Base-by-base conservation (phyloP, 1,284 basidiomycete species). In the Malassezia vespertilionis region DNA sequence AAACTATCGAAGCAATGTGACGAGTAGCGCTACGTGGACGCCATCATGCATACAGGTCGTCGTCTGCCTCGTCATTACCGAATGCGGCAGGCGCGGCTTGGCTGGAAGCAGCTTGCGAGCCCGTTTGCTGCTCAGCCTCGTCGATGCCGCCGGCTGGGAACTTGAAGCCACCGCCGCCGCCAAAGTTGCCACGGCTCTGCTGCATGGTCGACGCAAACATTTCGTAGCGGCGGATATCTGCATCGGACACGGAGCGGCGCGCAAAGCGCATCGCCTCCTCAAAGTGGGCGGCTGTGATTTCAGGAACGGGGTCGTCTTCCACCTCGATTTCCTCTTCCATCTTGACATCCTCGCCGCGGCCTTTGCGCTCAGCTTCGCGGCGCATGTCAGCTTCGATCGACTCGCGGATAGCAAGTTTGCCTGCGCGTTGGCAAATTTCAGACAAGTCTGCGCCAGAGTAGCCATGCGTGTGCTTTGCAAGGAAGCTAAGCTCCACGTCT, bases 361-460 rank as follows among this genome's bases (percentile, higher is more conserved):
- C 56, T 52, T 61, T 46, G 27, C 56, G 52, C 72, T 89, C 93
- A 42, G 85, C 77, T 40, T 82, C 79, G 53, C 72, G 76, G 59
- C 82, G 78, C 68, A 97, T 85, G 72, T 97, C 93, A 5, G 84
- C 75, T 69, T 96, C 90, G 65, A 99, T 99, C 56, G 82, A 85
- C 71, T 85, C 86, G 33, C 93, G 81, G 69, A 99, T 93, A 2
- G 88, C 88, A 39, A 96, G 77, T 76, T 99, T 99, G 53, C 89
- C 91, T 9, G 91, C 85, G 53, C 93, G 82, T 74, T 97, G 90
- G 71, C 91, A 97, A 66, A 97, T 93, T 74, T 97, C 93, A 11
- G 91, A 93, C 58, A 97, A 76, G 80, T 99, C 93, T 50, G 93
- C 93, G 82, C 93, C 93, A 66, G 91, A 96, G 81, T 86, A 99